These are phyloP conservation scores for Albatrellus ellisii DNA, from an alignment of 768 basidiomycete genomes.

Conservation along the genomic window DNA sequence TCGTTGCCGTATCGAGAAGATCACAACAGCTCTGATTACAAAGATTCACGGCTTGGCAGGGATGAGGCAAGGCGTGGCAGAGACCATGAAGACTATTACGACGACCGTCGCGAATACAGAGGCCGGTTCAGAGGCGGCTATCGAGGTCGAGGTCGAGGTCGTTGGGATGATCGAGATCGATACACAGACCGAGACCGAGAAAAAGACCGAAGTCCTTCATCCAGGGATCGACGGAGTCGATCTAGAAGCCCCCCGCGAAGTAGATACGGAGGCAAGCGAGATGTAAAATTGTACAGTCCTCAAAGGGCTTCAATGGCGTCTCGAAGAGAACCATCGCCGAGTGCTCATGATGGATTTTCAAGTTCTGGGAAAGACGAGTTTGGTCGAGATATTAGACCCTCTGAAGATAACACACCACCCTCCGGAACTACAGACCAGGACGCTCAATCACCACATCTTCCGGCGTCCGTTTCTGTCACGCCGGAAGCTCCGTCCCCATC, in stretches of 20 bases:
- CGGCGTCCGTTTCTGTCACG: conserved; percentile 20
- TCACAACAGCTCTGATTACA: conserved; percentile 14
- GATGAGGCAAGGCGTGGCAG: neutral
- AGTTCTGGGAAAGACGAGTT: conserved; percentile 67
- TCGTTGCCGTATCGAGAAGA: conserved; percentile 5
- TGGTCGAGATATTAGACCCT: conserved; percentile 66
- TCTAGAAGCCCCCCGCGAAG: conserved; percentile 56
- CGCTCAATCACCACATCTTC: conserved; percentile 11
- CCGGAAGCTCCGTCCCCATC: conserved; percentile 26
- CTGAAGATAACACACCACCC: conserved; percentile 20
- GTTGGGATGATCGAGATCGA: conserved; percentile 49
- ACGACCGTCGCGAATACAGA: conserved; percentile 38
- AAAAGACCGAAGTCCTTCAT: conserved; percentile 23
- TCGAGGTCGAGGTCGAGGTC: conserved; percentile 49
- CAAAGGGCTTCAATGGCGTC: conserved; percentile 14
- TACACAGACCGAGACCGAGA: conserved; percentile 33
- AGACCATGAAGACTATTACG: conserved; percentile 21
- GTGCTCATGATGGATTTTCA: too few relatives aligned
- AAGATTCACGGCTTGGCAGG: neutral
- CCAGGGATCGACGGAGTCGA: conserved; percentile 43
- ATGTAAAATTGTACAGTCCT: conserved; percentile 46
- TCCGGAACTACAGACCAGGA: conserved; percentile 6
- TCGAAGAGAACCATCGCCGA: conserved; percentile 9
- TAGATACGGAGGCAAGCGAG: conserved; percentile 37
- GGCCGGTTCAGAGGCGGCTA: conserved; percentile 40